These are phyloP conservation scores for Fusarium ramigenum DNA, from an alignment of 2,329 filamentous ascomycete genomes.

Conservation along the genomic window DNA sequence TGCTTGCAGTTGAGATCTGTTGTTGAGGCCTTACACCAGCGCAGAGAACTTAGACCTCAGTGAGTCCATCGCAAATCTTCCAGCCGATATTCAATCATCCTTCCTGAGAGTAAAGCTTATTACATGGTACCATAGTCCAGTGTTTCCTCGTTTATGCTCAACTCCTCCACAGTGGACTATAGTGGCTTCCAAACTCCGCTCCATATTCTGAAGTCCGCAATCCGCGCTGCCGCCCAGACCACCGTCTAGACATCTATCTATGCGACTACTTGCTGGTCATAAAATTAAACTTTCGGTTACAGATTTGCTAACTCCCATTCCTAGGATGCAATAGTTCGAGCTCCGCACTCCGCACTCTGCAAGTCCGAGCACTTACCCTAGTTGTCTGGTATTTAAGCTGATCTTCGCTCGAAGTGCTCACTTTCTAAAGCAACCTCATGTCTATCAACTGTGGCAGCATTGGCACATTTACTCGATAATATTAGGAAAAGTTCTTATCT, in stretches of 20 bases:
- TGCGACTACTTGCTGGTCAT: background rate
- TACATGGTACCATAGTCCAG: background rate
- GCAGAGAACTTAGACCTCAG: background rate
- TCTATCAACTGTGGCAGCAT: background rate
- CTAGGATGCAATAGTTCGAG: background rate
- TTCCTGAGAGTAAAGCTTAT: background rate
- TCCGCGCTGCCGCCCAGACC: background rate
- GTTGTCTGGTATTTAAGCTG: background rate
- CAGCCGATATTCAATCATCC: background rate
- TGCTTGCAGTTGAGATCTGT: background rate
- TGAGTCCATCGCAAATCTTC: rapidly evolving
- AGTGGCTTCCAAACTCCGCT: background rate
- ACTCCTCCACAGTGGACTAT: background rate
- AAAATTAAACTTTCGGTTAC: background rate
- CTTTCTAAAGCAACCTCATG: background rate
- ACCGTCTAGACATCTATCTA: background rate
- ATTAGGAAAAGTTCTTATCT: background rate
- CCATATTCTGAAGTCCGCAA: background rate
- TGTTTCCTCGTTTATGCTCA: too few relatives aligned
- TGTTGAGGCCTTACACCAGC: background rate
- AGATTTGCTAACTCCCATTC: background rate
- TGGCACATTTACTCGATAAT: background rate
- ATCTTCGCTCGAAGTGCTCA: background rate
- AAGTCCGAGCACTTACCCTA: background rate
- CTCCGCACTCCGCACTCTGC: background rate